A percentile compares a stretch with the other conserved stretches of the same genome.
These are phyloP conservation scores for Glycine tomentella DNA, from an alignment of 306 rosid species.

Conservation along the genomic window DNA sequence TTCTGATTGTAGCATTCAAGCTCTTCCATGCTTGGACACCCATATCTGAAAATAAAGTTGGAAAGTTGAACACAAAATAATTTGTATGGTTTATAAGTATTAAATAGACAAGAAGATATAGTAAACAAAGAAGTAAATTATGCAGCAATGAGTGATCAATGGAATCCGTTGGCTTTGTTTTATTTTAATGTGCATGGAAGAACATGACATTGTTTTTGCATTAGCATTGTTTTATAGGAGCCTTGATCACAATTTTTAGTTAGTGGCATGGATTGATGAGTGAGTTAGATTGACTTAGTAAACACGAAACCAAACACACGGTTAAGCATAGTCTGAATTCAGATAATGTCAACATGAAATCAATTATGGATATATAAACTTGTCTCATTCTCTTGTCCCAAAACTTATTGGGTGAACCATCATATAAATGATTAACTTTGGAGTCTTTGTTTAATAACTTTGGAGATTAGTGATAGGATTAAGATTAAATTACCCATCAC, in stretches of 20 bases:
- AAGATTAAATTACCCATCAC: too few species aligned
- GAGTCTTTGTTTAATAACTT: constrained; percentile 17
- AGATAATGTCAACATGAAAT: too few species aligned
- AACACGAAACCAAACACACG: too few species aligned
- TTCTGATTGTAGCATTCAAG: constrained; percentile 77
- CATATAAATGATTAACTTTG: constrained; percentile 23
- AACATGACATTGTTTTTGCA: too few species aligned
- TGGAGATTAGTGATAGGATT: constrained; percentile 23
- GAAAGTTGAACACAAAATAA: constrained; percentile 37
- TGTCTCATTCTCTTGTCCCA: constrained; percentile 15
- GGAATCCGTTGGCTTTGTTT: too few species aligned
- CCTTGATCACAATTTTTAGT: too few species aligned
- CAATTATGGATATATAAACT: constrained; percentile 28
- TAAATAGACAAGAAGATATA: not conserved
- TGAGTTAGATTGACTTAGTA: too few species aligned
- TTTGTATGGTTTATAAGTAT: not conserved
- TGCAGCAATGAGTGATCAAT: constrained; percentile 7
- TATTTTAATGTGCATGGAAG: too few species aligned
- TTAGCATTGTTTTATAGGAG: too few species aligned
- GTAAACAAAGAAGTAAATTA: constrained; percentile 29
- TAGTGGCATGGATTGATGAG: too few species aligned
- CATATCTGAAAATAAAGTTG: constrained; percentile 64
- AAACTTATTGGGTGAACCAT: constrained; percentile 11
- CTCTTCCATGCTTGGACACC: constrained; percentile 87
- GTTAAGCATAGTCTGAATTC: too few species aligned